A percentile compares a stretch with the other conserved stretches of the same genome.
Conservation (phyloP, 2,329 filamentous ascomycete species). For the Rhytidhysteron rufulum region DNA sequence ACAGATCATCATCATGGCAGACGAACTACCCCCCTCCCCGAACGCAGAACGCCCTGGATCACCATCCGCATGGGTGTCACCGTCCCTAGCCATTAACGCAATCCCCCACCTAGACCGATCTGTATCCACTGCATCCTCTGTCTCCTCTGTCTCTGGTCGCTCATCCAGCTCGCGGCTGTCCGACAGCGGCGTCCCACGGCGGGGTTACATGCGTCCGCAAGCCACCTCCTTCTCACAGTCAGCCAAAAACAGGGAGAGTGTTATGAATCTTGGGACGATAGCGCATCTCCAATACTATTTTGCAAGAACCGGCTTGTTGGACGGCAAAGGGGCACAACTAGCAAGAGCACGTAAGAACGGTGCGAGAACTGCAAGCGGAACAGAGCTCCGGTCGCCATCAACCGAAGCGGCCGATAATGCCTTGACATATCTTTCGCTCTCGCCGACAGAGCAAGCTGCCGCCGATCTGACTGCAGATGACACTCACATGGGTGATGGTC, state of each 20-base stretch:
- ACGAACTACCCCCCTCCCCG: constrained; percentile 34
- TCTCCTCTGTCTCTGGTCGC: constrained; percentile 55
- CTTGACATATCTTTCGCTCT: constrained; percentile 21
- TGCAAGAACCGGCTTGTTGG: constrained; percentile 84
- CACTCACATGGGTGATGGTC: constrained; percentile 27
- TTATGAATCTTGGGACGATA: constrained; percentile 94
- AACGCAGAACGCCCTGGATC: constrained; percentile 45
- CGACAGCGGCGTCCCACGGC: constrained; percentile 49
- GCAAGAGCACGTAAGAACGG: constrained; percentile 61
- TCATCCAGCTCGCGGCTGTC: constrained; percentile 58
- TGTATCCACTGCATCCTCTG: constrained; percentile 57
- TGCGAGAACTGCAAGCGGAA: constrained; percentile 28
- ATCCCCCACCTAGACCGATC: constrained; percentile 60
- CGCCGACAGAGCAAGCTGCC: not conserved
- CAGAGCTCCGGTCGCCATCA: constrained; percentile 23
- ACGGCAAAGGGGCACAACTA: constrained; percentile 86
- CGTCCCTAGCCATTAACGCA: constrained; percentile 60
- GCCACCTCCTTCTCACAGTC: constrained; percentile 87
- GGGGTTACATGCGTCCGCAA: constrained; percentile 84
- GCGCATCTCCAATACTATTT: constrained; percentile 98
- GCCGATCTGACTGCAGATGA: constrained; percentile 11
- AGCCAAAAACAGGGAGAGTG: constrained; percentile 85
- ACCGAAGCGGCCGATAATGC: constrained; percentile 25
- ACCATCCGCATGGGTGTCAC: constrained; percentile 61
- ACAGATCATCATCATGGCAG: constrained; percentile 11